These are phyloP conservation scores for Colletotrichum neosansevieriae DNA, from an alignment of 2,329 filamentous ascomycete species.

Conservation along the genomic window DNA sequence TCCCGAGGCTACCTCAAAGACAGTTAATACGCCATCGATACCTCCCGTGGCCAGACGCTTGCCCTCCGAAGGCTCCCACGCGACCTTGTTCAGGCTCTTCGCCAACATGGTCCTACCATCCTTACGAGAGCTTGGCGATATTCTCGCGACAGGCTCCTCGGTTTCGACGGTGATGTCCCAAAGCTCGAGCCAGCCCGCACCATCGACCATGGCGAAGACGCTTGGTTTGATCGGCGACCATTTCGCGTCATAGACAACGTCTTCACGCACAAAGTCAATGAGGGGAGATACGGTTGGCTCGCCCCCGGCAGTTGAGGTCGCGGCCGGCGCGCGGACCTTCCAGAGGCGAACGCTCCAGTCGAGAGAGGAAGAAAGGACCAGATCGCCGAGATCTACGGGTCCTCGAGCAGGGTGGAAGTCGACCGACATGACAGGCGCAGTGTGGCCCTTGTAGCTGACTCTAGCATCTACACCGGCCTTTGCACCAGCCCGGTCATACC, in stretches of 20 bases:
- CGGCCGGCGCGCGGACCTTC: slow-evolving; percentile 88
- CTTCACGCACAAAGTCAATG: slow-evolving; percentile 91
- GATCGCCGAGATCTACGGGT: slow-evolving; percentile 91
- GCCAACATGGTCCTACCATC: slow-evolving; percentile 77
- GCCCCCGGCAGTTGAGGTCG: slow-evolving; percentile 71
- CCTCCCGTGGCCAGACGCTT: slow-evolving; percentile 90
- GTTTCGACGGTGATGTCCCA: slow-evolving; percentile 96
- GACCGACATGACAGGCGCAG: slow-evolving; percentile 94
- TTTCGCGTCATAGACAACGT: slow-evolving; percentile 94
- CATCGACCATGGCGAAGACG: slow-evolving; percentile 94
- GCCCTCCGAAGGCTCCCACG: slow-evolving; percentile 93
- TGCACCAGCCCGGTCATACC: slow-evolving; percentile 96
- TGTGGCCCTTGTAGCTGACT: slow-evolving; percentile 89
- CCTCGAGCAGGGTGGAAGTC: slow-evolving; percentile 95
- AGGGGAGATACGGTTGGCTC: slow-evolving; percentile 76
- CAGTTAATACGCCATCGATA: slow-evolving; percentile 88
- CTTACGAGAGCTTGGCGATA: slow-evolving; percentile 76
- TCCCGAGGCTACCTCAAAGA: slow-evolving; percentile 90
- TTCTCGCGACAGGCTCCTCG: slow-evolving; percentile 88
- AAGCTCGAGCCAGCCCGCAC: slow-evolving; percentile 89
- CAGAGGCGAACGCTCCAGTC: slow-evolving; percentile 99
- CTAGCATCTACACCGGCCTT: slow-evolving; percentile 95
- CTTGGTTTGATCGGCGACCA: slow-evolving; percentile 97
- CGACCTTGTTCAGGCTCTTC: slow-evolving; percentile 91
- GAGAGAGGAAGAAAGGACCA: slow-evolving; percentile 90